phyloP scores from a whole-genome alignment of 208 protist genomes.

The Crithidia thermophila region DNA sequence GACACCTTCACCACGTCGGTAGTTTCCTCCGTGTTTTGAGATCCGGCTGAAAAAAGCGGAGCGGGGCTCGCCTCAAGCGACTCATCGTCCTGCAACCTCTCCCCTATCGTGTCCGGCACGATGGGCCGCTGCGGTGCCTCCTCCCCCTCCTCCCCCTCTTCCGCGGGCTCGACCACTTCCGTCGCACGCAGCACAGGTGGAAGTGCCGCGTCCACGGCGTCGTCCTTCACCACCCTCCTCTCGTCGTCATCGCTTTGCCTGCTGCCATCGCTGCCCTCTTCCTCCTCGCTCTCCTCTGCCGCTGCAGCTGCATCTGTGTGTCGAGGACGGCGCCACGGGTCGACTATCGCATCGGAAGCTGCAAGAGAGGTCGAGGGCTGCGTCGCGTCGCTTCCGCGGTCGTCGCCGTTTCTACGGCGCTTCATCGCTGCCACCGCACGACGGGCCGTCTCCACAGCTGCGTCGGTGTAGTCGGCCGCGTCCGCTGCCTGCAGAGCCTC shows the following conservation, averaged over 20 bases:
- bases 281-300: not conserved
- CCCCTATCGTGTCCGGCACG: not conserved
- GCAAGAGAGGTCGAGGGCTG: not conserved
- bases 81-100: too few relatives aligned
- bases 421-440: slow-evolving; percentile 6
- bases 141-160: not conserved
- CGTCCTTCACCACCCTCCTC: not conserved
- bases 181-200: not conserved
- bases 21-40: not conserved
- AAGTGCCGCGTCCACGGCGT: not conserved
- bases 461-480: slow-evolving; percentile 31
- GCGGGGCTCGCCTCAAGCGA: too few relatives aligned
- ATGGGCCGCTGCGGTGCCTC: slow-evolving; percentile 9
- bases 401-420: not conserved
- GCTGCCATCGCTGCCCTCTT: not conserved
- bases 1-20: not conserved
- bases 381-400: not conserved
- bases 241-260: not conserved
- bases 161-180: not conserved
- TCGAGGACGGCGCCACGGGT: too few relatives aligned
- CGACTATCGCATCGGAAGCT: too few relatives aligned
- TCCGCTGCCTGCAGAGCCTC: slow-evolving; percentile 31
- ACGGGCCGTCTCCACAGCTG: slow-evolving; percentile 21
- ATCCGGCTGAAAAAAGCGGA: too few relatives aligned
- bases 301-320: too few relatives aligned